A percentile compares a stretch with the other conserved stretches of the same genome.
Evolutionary conservation across 805 yeast genomes (phyloP).

Genomic region (Jamesozyma piceae): DNA sequence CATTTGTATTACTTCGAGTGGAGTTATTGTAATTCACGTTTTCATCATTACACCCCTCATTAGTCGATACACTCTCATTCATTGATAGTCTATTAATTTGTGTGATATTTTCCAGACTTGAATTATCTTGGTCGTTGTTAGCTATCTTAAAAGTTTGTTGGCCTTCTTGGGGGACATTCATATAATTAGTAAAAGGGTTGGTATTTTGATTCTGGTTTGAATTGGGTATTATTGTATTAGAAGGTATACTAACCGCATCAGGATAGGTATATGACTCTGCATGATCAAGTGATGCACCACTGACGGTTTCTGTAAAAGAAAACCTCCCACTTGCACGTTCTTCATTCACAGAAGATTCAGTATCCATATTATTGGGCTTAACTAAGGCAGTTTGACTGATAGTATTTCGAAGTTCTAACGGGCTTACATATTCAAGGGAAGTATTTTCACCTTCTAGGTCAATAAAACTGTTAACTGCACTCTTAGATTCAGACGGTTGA

Average conservation of each 20-base stretch:
- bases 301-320: slow-evolving; percentile 14
- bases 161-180: neutral
- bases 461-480: neutral
- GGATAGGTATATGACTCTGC: neutral
- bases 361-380: neutral
- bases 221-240: neutral
- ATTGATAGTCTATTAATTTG: neutral
- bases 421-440: neutral
- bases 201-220: neutral
- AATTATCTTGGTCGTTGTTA: neutral
- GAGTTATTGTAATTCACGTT: neutral
- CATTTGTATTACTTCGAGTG: neutral
- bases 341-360: neutral
- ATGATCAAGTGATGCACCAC: slow-evolving; percentile 10
- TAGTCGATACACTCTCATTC: neutral
- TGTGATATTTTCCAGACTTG: neutral
- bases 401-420: neutral
- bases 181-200: slow-evolving; percentile 1
- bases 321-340: slow-evolving; percentile 3
- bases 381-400: too few relatives aligned
- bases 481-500: neutral
- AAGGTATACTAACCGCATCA: neutral
- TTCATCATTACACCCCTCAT: neutral
- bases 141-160: neutral
- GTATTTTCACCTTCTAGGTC: neutral